A percentile compares a stretch with the other conserved stretches of the same genome.
phyloP scores from a whole-genome alignment of 1,284 basidiomycete species.

The Trichosporon ovoides region DNA sequence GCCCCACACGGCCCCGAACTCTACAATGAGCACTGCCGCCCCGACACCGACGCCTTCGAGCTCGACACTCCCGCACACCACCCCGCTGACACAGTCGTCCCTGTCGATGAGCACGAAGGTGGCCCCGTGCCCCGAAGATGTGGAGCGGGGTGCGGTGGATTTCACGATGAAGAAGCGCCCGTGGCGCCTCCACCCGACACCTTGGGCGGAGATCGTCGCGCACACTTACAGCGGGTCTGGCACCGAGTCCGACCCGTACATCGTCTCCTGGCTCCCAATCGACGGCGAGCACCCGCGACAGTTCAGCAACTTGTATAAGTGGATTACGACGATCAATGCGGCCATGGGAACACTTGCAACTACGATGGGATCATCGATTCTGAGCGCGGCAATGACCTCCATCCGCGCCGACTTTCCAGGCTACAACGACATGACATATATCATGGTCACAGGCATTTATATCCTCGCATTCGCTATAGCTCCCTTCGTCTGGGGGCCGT shows the following conservation, averaged over 20 bases:
- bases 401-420: conserved; percentile 26
- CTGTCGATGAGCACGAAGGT: not conserved
- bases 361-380: conserved; percentile 26
- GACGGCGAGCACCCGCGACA: conserved; percentile 34
- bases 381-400: conserved; percentile 27
- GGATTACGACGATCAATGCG: conserved; percentile 23
- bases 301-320: conserved; percentile 30
- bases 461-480: conserved; percentile 11
- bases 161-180: not conserved
- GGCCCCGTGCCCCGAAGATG: not conserved
- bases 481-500: conserved; percentile 29
- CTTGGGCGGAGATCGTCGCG: not conserved
- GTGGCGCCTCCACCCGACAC: not conserved
- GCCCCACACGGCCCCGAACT: not conserved
- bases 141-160: not conserved
- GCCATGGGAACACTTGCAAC: conserved; percentile 25
- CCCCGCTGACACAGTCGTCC: not conserved
- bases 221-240: conserved; percentile 24
- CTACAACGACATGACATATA: conserved; percentile 24
- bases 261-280: conserved; percentile 33
- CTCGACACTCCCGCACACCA: not conserved
- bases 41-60: not conserved
- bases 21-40: not conserved
- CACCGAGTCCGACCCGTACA: conserved; percentile 42
- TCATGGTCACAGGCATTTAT: conserved; percentile 19